These are phyloP conservation scores for Glycine soja DNA, from an alignment of 306 rosid genomes.

Conservation along the genomic window DNA sequence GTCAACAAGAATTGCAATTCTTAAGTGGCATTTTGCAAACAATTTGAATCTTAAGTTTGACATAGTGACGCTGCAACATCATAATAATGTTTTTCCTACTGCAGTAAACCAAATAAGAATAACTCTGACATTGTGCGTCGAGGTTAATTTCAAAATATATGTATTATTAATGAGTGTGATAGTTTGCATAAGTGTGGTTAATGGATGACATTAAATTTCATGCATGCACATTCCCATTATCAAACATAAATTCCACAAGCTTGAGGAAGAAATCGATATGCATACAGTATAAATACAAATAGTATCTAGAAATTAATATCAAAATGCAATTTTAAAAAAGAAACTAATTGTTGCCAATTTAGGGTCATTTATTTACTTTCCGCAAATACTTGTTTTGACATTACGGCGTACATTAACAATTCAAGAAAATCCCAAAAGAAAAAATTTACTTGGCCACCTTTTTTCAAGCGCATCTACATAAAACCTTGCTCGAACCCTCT, in stretches of 20 bases:
- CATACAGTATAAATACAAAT: slow-evolving; percentile 30
- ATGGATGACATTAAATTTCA: neutral
- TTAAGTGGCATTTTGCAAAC: neutral
- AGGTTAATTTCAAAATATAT: slow-evolving; percentile 14
- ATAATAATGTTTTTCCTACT: slow-evolving; percentile 1
- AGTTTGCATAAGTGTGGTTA: slow-evolving; percentile 9
- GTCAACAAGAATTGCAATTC: slow-evolving; percentile 12
- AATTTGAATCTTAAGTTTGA: slow-evolving; percentile 5
- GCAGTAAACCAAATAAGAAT: slow-evolving; percentile 10
- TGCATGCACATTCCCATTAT: slow-evolving; percentile 9
- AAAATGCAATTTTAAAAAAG: slow-evolving; percentile 13
- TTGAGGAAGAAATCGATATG: slow-evolving; percentile 35
- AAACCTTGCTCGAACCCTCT: slow-evolving; percentile 72
- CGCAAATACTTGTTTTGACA: slow-evolving; percentile 44
- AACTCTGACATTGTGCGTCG: neutral
- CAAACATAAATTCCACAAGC: slow-evolving; percentile 4
- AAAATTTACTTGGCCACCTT: slow-evolving; percentile 65
- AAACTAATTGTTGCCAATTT: slow-evolving; percentile 26
- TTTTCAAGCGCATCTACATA: slow-evolving; percentile 66
- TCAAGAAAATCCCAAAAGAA: slow-evolving; percentile 47
- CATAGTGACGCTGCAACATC: neutral
- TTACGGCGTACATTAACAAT: slow-evolving; percentile 45
- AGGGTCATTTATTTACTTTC: neutral
- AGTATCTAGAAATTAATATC: slow-evolving; percentile 23
- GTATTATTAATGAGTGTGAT: neutral